Conservation (phyloP, 129 eudicot genomes). For the Flaveria brownii region DNA sequence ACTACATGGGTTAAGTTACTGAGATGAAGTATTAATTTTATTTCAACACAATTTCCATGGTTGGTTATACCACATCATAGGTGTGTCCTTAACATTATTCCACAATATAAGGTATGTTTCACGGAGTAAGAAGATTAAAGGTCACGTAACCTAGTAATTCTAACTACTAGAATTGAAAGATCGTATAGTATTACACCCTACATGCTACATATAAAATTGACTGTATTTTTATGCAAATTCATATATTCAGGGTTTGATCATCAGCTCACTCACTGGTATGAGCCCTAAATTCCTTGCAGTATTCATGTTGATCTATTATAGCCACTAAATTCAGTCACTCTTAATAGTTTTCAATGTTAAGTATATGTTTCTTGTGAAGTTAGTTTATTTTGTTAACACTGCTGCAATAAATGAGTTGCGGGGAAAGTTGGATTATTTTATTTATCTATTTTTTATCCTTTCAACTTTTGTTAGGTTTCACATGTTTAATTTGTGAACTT, state of each 20-base stretch:
- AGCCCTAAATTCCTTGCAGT: not conserved
- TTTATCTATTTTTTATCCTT: no score
- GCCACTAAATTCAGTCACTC: not conserved
- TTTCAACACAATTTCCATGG: not conserved
- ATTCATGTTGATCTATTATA: not conserved
- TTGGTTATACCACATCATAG: slow-evolving; percentile 15
- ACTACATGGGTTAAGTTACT: no score
- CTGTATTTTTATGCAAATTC: not conserved
- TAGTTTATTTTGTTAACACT: no score
- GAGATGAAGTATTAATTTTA: not conserved
- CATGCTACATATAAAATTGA: not conserved
- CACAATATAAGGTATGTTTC: not conserved
- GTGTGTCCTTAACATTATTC: not conserved
- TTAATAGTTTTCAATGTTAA: no score
- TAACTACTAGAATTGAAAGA: not conserved
- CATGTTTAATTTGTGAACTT: no score
- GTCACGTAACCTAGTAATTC: not conserved
- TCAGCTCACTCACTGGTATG: not conserved
- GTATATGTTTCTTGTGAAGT: no score
- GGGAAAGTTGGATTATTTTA: no score
- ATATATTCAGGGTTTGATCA: not conserved
- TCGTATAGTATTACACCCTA: not conserved
- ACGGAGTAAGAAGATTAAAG: not conserved
- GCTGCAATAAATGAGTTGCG: no score
- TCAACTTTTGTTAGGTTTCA: no score